A percentile compares a stretch with the other conserved stretches of the same genome.
phyloP scores from a whole-genome alignment of 2,329 filamentous ascomycete species.

The Calycina herbarum region DNA sequence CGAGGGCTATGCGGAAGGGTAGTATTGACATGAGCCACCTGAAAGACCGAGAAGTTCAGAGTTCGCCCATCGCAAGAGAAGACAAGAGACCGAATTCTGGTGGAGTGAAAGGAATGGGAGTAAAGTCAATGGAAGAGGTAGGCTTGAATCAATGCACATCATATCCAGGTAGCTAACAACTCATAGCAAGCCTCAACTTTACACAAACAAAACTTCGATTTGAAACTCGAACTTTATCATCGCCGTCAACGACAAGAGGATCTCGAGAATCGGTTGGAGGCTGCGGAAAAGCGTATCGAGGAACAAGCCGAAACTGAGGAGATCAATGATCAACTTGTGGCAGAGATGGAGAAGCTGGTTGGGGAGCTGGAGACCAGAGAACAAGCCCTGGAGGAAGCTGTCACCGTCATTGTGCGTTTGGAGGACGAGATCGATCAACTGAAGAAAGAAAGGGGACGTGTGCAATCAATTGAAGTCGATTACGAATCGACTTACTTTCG shows the following conservation, averaged over 20 bases:
- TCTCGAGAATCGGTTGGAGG: conserved; percentile 58
- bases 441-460: conserved; percentile 53
- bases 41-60: conserved; percentile 29
- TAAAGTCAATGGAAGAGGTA: conserved; percentile 69
- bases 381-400: conserved; percentile 69
- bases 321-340: conserved; percentile 57
- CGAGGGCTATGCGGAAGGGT: conserved; percentile 26
- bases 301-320: conserved; percentile 52
- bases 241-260: conserved; percentile 62
- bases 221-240: conserved; percentile 73
- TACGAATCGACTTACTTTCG: conserved; percentile 30
- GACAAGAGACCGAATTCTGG: conserved; percentile 34
- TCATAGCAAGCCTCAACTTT: conserved; percentile 62
- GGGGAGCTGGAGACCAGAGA: conserved; percentile 66
- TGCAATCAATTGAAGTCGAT: conserved; percentile 48
- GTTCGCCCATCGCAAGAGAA: conserved; percentile 34
- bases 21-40: conserved; percentile 28
- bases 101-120: conserved; percentile 53
- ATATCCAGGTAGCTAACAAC: conserved; percentile 18
- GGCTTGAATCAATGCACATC: conserved; percentile 24
- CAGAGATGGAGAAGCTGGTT: conserved; percentile 51
- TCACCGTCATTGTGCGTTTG: conserved; percentile 65
- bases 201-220: conserved; percentile 75
- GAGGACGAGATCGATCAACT: conserved; percentile 60
- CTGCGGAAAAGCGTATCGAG: conserved; percentile 45